phyloP scores from a whole-genome alignment of 1,284 basidiomycete genomes.

The Malassezia japonica region DNA sequence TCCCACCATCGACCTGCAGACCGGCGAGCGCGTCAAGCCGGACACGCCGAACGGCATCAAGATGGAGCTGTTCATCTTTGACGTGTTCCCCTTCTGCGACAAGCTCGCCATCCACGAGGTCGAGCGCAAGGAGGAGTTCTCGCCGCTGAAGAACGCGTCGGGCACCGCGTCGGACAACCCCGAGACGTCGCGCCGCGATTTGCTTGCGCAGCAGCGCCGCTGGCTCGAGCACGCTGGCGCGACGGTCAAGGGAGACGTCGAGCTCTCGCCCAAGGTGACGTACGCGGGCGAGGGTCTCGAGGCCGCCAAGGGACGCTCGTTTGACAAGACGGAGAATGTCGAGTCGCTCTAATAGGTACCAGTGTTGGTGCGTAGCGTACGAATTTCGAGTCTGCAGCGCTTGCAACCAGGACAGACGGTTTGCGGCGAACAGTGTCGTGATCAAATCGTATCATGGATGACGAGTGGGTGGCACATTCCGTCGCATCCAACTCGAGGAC shows the following conservation, averaged over 20 bases:
- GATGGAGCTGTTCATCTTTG: conserved; percentile 96
- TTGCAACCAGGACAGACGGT: no score
- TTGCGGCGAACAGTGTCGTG: no score
- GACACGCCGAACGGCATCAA: conserved; percentile 95
- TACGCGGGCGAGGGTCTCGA: conserved; percentile 89
- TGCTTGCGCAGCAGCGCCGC: conserved; percentile 77
- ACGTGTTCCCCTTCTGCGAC: conserved; percentile 85
- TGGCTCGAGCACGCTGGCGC: conserved; percentile 78
- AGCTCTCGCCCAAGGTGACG: conserved; percentile 75
- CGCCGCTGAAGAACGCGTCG: conserved; percentile 92
- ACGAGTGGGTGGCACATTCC: no score
- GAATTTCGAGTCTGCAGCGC: no score
- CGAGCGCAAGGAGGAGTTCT: conserved; percentile 79
- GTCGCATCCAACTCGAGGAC: neutral
- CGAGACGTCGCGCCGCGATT: conserved; percentile 75
- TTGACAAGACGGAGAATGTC: conserved; percentile 50
- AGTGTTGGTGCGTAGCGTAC: neutral
- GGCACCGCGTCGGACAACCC: conserved; percentile 88
- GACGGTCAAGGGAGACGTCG: conserved; percentile 64
- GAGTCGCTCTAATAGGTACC: conserved; percentile 7
- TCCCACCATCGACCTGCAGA: conserved; percentile 56
- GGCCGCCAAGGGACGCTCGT: conserved; percentile 65
- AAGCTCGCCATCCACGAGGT: conserved; percentile 80
- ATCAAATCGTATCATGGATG: no score
- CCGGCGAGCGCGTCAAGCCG: conserved; percentile 63